These are phyloP conservation scores for Orbilia brochopaga DNA, from an alignment of 2,329 filamentous ascomycete species.

Conservation along the genomic window DNA sequence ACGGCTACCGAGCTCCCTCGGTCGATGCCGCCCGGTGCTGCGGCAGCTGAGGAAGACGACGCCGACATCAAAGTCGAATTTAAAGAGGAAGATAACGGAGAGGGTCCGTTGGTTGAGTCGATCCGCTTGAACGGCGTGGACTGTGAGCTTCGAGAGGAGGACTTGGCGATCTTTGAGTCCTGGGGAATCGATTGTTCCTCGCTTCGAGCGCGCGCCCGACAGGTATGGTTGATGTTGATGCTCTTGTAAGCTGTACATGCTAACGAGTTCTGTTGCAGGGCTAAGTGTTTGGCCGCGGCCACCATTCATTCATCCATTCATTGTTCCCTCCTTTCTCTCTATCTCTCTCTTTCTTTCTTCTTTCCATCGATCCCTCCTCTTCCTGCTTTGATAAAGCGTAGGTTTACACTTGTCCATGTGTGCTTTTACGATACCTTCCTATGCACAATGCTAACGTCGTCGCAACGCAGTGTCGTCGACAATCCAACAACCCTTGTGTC, in stretches of 20 bases:
- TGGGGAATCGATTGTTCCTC: not conserved
- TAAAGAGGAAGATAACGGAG: too few species aligned
- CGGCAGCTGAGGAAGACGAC: not conserved
- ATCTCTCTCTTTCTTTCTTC: not conserved
- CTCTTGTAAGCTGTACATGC: not conserved
- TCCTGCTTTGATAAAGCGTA: not conserved
- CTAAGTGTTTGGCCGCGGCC: too few species aligned
- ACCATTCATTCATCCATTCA: too few species aligned
- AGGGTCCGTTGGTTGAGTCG: not conserved
- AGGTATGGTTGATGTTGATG: not conserved
- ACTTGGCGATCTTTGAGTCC: not conserved
- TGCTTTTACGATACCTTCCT: too few species aligned
- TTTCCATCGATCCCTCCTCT: not conserved
- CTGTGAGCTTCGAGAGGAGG: not conserved
- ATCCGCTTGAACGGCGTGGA: not conserved
- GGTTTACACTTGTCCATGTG: not conserved
- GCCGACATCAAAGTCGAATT: not conserved
- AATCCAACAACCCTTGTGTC: too few species aligned
- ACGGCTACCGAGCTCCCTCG: conserved; percentile 7
- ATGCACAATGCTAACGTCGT: too few species aligned
- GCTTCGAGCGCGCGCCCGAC: not conserved
- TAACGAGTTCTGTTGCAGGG: too few species aligned
- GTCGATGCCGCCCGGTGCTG: not conserved
- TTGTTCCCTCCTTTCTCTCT: not conserved
- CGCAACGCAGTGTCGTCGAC: too few species aligned